Evolutionary conservation across 2,329 filamentous ascomycete genomes (phyloP).

Genomic region (Echinosphaeria canescens): DNA sequence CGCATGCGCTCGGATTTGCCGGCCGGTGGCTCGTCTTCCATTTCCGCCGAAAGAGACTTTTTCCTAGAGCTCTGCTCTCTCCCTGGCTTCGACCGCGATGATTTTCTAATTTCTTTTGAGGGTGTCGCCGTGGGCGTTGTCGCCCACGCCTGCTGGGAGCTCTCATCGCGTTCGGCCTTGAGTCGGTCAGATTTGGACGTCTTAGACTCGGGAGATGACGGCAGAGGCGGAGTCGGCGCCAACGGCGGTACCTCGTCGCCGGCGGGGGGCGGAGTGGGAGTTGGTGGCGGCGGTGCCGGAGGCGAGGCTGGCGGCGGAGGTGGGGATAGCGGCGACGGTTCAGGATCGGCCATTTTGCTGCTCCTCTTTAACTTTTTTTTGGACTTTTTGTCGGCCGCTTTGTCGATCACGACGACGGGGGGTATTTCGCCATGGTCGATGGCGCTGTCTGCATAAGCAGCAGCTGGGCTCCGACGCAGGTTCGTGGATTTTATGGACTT

Average conservation of each 20-base stretch:
- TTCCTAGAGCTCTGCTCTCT: conserved; percentile 23
- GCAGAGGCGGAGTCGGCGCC: too few species aligned
- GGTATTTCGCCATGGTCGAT: conserved; percentile 17
- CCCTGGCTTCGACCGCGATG: conserved; percentile 40
- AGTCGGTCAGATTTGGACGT: conserved; percentile 55
- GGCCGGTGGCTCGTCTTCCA: too few species aligned
- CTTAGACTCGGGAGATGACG: conserved; percentile 33
- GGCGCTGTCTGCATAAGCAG: too few species aligned
- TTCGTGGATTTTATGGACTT: too few species aligned
- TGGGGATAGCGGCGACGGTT: too few species aligned
- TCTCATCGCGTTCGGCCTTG: conserved; percentile 49
- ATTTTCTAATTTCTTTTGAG: conserved; percentile 31
- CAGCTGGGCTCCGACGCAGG: too few species aligned
- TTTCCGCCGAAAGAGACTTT: conserved; percentile 26
- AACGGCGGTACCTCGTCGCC: conserved; percentile 24
- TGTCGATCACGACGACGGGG: conserved; percentile 26
- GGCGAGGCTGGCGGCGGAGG: conserved; percentile 11
- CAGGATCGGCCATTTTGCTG: too few species aligned
- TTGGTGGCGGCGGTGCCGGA: conserved; percentile 14
- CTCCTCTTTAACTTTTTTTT: conserved; percentile 12
- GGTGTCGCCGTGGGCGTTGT: conserved; percentile 31
- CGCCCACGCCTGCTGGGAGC: conserved; percentile 60
- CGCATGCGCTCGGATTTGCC: too few species aligned
- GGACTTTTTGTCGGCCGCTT: conserved; percentile 19
- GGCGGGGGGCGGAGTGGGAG: conserved; percentile 21